These are phyloP conservation scores for Mesotaenium endlicherianum DNA, from an alignment of 139 green algal species.

Conservation along the genomic window DNA sequence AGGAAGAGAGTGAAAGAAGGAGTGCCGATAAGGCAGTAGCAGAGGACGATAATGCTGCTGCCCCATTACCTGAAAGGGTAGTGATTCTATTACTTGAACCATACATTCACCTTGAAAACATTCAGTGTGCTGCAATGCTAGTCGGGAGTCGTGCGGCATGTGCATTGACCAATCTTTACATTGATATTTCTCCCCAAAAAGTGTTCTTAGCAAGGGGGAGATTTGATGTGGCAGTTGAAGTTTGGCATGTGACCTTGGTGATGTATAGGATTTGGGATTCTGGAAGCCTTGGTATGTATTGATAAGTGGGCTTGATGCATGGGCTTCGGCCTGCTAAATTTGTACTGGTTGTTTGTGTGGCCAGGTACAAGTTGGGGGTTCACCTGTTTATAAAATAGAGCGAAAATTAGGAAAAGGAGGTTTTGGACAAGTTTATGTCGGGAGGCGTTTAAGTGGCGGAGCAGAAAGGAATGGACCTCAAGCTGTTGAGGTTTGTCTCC, in stretches of 20 bases:
- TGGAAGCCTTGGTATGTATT: slow-evolving; percentile 9
- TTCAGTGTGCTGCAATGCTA: no score
- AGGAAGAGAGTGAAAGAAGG: slow-evolving; percentile 51
- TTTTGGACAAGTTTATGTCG: slow-evolving; percentile 67
- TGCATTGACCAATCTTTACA: not conserved
- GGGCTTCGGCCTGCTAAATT: not conserved
- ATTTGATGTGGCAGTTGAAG: not conserved
- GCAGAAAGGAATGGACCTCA: slow-evolving; percentile 38
- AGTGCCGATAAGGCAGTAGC: slow-evolving; percentile 41
- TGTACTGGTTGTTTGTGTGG: not conserved
- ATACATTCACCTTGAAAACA: no score
- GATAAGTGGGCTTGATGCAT: not conserved
- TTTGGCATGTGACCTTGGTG: not conserved
- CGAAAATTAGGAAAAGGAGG: slow-evolving; percentile 64
- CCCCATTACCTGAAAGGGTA: slow-evolving; percentile 60
- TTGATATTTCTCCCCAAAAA: not conserved
- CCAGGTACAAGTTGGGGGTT: slow-evolving; percentile 63
- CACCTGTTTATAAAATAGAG: slow-evolving; percentile 63
- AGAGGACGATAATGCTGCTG: slow-evolving; percentile 58
- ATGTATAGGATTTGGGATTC: slow-evolving; percentile 20
- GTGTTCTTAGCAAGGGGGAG: slow-evolving; percentile 1
- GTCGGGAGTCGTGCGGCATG: no score
- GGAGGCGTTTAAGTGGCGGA: slow-evolving; percentile 39
- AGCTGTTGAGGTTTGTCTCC: slow-evolving; percentile 36
- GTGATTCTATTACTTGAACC: no score